phyloP scores from a whole-genome alignment of 2,329 filamentous ascomycete species.

The Ophiosphaerella korrae region DNA sequence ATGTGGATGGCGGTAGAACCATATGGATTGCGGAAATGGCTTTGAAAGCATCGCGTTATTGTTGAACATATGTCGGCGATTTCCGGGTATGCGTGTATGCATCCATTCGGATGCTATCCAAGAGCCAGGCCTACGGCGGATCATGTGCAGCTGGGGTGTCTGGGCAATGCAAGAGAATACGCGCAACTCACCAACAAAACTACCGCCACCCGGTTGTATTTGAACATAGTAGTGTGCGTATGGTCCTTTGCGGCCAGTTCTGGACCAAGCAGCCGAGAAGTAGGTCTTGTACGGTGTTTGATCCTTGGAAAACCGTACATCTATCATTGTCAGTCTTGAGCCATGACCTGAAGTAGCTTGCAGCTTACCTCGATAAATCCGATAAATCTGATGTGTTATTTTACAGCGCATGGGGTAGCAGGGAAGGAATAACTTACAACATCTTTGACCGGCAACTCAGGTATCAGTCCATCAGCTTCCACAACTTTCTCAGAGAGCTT shows the following conservation, averaged over 20 bases:
- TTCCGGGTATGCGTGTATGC: conserved; percentile 10
- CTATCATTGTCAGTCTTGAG: conserved; percentile 42
- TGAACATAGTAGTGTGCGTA: conserved; percentile 84
- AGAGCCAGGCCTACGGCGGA: too few species aligned
- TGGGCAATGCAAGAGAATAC: conserved; percentile 3
- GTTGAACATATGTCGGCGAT: conserved; percentile 6
- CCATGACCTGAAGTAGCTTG: background rate
- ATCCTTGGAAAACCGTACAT: conserved; percentile 82
- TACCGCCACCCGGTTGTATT: conserved; percentile 68
- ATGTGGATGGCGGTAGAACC: background rate
- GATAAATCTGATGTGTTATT: conserved; percentile 64
- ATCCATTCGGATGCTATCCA: background rate
- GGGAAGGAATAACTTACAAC: conserved; percentile 57
- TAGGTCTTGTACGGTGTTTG: conserved; percentile 89
- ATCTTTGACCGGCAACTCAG: conserved; percentile 84
- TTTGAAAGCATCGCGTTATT: background rate
- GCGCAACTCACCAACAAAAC: conserved; percentile 70
- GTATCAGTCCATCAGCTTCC: conserved; percentile 78
- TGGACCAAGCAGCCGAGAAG: conserved; percentile 85
- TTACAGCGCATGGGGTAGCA: background rate
- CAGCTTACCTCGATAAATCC: conserved; percentile 69
- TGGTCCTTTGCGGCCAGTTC: conserved; percentile 74
- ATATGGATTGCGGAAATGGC: background rate
- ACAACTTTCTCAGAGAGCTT: conserved; percentile 71
- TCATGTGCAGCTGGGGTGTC: background rate